These are phyloP conservation scores for Whalleya microplaca DNA, from an alignment of 2,329 filamentous ascomycete species.

Conservation along the genomic window DNA sequence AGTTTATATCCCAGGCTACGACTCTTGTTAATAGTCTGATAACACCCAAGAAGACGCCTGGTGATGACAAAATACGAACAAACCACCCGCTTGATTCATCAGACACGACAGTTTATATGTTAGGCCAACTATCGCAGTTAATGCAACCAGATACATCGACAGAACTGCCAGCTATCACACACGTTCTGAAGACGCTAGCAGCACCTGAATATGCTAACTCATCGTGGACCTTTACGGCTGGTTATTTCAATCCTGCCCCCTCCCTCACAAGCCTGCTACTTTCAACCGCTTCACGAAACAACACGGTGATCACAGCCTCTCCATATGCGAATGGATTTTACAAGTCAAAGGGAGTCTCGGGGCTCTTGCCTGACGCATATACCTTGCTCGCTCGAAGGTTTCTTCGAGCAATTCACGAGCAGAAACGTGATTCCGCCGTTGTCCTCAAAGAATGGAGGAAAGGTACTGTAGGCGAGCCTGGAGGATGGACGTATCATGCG, in stretches of 20 bases:
- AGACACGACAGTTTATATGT: constrained; percentile 80
- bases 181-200: constrained; percentile 71
- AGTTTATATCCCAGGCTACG: constrained; percentile 73
- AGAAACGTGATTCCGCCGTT: constrained; percentile 59
- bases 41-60: constrained; percentile 47
- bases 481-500: constrained; percentile 96
- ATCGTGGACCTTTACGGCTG: constrained; percentile 94
- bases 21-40: constrained; percentile 69
- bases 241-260: constrained; percentile 96
- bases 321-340: constrained; percentile 97
- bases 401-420: constrained; percentile 59
- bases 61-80: constrained; percentile 27
- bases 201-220: constrained; percentile 66
- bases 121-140: constrained; percentile 86
- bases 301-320: constrained; percentile 88
- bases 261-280: constrained; percentile 81
- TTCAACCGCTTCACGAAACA: constrained; percentile 67
- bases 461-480: constrained; percentile 78
- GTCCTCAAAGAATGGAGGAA: constrained; percentile 84
- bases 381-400: constrained; percentile 86
- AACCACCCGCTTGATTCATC: constrained; percentile 33
- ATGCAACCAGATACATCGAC: constrained; percentile 81
- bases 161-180: constrained; percentile 80
- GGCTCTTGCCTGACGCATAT: constrained; percentile 89
- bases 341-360: constrained; percentile 82